phyloP scores from a whole-genome alignment of 495 filamentous ascomycete genomes.

The Patellaria atrata region DNA sequence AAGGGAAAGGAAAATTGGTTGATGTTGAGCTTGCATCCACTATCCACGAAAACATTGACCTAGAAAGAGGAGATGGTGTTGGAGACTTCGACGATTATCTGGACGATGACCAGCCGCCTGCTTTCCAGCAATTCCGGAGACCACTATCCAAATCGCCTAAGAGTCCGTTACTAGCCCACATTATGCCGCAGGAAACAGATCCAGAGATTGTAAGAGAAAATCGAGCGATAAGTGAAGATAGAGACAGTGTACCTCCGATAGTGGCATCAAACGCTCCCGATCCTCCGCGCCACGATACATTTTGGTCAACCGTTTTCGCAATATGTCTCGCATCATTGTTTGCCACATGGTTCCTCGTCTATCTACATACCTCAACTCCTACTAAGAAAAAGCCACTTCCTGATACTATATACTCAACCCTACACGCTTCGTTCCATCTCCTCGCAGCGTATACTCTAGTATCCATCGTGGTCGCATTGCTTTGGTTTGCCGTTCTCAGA shows the following conservation, averaged over 20 bases:
- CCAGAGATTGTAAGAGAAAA: slow-evolving; percentile 26
- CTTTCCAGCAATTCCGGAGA: slow-evolving; percentile 68
- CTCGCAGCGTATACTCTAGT: slow-evolving; percentile 82
- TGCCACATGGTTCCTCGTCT: slow-evolving; percentile 74
- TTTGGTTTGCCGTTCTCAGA: slow-evolving; percentile 81
- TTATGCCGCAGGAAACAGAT: slow-evolving; percentile 34
- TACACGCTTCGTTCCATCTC: slow-evolving; percentile 76
- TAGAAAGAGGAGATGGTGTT: slow-evolving; percentile 44
- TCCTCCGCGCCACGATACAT: slow-evolving; percentile 59
- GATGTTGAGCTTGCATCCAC: slow-evolving; percentile 76
- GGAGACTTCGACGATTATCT: no score
- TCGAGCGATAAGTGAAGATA: slow-evolving; percentile 32
- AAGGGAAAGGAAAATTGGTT: slow-evolving; percentile 57
- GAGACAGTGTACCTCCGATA: slow-evolving; percentile 35
- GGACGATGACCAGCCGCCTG: slow-evolving; percentile 66
- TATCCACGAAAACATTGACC: slow-evolving; percentile 27
- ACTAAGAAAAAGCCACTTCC: slow-evolving; percentile 50
- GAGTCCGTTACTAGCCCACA: slow-evolving; percentile 13
- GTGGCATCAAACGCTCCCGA: slow-evolving; percentile 32
- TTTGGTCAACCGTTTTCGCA: slow-evolving; percentile 85
- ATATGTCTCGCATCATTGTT: slow-evolving; percentile 72
- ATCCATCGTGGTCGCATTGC: slow-evolving; percentile 68
- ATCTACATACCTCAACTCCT: slow-evolving; percentile 67
- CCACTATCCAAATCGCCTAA: slow-evolving; percentile 19
- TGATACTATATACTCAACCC: slow-evolving; percentile 85